Conservation (phyloP, 2,329 filamentous ascomycete genomes). For the Fusarium aywerte region DNA sequence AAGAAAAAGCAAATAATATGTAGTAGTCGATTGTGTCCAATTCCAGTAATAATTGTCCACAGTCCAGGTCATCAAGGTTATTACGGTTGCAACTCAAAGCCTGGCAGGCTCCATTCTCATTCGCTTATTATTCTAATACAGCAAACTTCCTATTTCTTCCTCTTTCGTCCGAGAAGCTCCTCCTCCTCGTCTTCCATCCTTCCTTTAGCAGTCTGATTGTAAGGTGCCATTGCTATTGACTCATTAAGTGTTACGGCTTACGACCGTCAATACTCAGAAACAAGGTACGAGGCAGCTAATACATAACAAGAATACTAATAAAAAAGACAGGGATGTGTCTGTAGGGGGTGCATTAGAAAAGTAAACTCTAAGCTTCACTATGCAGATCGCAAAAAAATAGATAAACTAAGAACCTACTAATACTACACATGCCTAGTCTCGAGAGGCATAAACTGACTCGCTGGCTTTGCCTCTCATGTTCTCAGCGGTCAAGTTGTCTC, state of each 20-base stretch:
- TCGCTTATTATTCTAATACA: conserved; percentile 1
- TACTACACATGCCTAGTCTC: too few species aligned
- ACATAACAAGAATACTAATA: neutral
- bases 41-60: neutral
- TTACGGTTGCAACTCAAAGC: neutral
- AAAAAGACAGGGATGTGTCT: neutral
- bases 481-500: too few species aligned
- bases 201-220: neutral
- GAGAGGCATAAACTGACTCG: too few species aligned
- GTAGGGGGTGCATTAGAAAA: too few species aligned
- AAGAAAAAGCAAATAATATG: neutral
- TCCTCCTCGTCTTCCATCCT: too few species aligned
- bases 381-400: too few species aligned
- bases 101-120: neutral
- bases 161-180: too few species aligned
- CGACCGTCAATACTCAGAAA: neutral
- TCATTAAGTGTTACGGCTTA: neutral
- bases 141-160: neutral
- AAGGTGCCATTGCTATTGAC: neutral
- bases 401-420: too few species aligned
- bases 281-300: neutral
- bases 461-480: too few species aligned
- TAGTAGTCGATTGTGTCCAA: neutral
- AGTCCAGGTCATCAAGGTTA: neutral
- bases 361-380: too few species aligned